phyloP scores from a whole-genome alignment of 2,329 filamentous ascomycete genomes.

The Paecilomyces sp. region DNA sequence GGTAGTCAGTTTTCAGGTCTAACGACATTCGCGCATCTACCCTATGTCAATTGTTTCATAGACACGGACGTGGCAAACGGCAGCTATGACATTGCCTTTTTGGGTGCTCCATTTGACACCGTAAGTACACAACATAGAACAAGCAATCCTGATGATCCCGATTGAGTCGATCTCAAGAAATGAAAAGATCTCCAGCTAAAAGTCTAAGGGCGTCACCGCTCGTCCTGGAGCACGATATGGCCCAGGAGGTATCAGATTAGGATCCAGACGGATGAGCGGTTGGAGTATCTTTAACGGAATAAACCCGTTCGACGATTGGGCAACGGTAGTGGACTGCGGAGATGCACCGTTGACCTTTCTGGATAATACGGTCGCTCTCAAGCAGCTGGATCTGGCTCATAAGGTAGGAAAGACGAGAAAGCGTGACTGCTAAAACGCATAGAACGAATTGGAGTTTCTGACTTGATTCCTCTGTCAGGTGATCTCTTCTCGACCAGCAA shows the following conservation, averaged over 20 bases:
- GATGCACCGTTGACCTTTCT: conserved; percentile 47
- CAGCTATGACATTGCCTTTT: conserved; percentile 35
- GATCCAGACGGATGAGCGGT: conserved; percentile 41
- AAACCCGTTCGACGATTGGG: conserved; percentile 42
- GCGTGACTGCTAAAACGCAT: background rate
- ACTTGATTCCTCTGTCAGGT: conserved; percentile 18
- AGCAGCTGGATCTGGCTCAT: conserved; percentile 47
- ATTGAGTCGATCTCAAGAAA: background rate
- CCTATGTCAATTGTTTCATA: conserved; percentile 22
- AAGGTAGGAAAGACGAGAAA: conserved; percentile 19
- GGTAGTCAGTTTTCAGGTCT: conserved; percentile 36
- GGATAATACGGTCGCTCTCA: conserved; percentile 49
- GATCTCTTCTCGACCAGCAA: conserved; percentile 39
- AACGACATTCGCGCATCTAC: conserved; percentile 26
- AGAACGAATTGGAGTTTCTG: background rate
- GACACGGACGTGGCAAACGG: conserved; percentile 8
- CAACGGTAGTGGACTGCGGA: conserved; percentile 49
- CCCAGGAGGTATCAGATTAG: conserved; percentile 44
- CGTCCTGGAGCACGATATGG: conserved; percentile 48
- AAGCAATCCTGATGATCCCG: background rate
- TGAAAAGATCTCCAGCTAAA: background rate
- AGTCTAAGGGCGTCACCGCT: conserved; percentile 35
- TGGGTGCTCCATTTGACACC: conserved; percentile 48
- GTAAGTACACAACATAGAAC: conserved; percentile 11
- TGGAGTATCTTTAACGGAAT: conserved; percentile 46